Conservation (phyloP, 2,329 filamentous ascomycete species). For the Fragosphaeria purpurea region DNA sequence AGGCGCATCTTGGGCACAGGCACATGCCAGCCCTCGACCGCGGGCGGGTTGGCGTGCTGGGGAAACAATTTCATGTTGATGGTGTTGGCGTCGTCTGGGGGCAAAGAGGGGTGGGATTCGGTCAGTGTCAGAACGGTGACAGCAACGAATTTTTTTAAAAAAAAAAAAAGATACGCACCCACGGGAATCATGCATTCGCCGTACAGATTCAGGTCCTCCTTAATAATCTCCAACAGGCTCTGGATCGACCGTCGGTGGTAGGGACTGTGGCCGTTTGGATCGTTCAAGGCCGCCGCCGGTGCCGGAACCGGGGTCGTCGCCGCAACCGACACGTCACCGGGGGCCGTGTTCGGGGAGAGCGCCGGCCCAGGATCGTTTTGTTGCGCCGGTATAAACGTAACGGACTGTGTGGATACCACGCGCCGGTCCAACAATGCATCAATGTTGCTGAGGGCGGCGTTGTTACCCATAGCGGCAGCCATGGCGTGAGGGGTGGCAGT, state of each 20-base stretch:
- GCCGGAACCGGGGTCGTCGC: constrained; percentile 18
- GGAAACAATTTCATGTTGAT: constrained; percentile 96
- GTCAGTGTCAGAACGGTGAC: too few species aligned
- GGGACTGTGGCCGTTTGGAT: constrained; percentile 9
- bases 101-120: background rate
- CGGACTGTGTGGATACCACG: too few species aligned
- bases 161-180: constrained; percentile 40
- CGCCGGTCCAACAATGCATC: constrained; percentile 3
- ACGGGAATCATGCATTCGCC: constrained; percentile 98
- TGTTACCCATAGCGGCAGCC: background rate
- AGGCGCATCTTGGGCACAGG: constrained; percentile 66
- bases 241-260: constrained; percentile 57
- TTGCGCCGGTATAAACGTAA: too few species aligned
- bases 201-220: constrained; percentile 90
- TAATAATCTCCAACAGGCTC: constrained; percentile 69
- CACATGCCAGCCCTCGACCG: constrained; percentile 81
- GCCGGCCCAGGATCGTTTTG: background rate
- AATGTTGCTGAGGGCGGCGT: constrained; percentile 1
- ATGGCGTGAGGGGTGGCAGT: background rate
- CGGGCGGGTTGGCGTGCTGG: constrained; percentile 63
- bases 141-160: too few species aligned
- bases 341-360: constrained; percentile 48
- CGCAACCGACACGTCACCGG: background rate
- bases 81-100: constrained; percentile 76
- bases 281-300: constrained; percentile 16